A percentile compares a stretch with the other conserved stretches of the same genome.
Evolutionary conservation across 176 grass and related monocot species (phyloP).

Genomic region (Triticum monococcum): DNA sequence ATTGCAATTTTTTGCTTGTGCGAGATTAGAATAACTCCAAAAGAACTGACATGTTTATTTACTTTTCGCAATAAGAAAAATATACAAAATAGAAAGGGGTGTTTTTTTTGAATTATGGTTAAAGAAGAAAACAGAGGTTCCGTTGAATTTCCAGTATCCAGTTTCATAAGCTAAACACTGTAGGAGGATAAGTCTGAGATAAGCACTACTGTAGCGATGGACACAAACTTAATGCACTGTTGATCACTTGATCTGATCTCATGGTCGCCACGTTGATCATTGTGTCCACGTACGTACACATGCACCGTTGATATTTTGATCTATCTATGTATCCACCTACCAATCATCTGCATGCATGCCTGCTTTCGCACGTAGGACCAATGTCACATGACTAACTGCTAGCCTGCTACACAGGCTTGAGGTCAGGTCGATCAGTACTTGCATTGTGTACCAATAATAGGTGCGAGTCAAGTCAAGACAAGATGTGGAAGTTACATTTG

Average conservation of each 20-base stretch:
- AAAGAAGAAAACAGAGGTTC: too few species aligned
- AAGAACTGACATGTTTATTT: too few species aligned
- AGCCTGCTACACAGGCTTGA: not conserved
- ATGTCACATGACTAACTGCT: not conserved
- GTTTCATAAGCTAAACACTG: too few species aligned
- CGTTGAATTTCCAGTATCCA: too few species aligned
- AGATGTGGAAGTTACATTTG: not conserved
- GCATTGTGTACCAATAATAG: not conserved
- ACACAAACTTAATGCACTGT: not conserved
- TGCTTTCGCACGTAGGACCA: not conserved
- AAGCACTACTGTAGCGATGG: not conserved
- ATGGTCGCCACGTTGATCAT: not conserved
- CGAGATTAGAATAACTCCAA: too few species aligned
- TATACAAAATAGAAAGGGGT: too few species aligned
- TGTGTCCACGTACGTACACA: not conserved
- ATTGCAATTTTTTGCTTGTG: too few species aligned
- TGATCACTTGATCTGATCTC: not conserved
- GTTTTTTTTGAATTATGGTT: too few species aligned
- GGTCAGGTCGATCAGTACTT: not conserved
- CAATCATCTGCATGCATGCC: not conserved
- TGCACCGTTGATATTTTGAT: not conserved
- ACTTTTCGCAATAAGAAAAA: too few species aligned
- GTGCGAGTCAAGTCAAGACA: not conserved
- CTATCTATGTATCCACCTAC: not conserved
- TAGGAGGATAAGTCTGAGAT: not conserved